Evolutionary conservation across 1,284 basidiomycete species (phyloP).

Genomic region (Mycena sp.): DNA sequence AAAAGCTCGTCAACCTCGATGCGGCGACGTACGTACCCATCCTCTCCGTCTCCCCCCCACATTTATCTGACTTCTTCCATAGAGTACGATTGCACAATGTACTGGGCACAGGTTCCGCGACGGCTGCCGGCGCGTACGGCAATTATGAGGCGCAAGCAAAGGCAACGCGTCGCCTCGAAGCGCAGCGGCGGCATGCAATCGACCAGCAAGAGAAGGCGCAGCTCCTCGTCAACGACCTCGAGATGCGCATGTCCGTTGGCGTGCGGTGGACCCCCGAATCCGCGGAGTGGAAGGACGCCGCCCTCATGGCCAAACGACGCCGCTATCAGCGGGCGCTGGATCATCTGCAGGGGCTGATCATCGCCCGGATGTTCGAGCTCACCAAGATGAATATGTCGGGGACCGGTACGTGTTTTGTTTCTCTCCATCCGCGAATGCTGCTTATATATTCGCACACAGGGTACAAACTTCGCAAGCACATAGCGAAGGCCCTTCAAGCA

Average conservation of each 20-base stretch:
- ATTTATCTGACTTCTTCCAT: no score
- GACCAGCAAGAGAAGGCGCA: slow-evolving; percentile 30
- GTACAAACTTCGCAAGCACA: slow-evolving; percentile 15
- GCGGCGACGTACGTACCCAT: no score
- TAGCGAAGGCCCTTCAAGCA: slow-evolving; percentile 18
- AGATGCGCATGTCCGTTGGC: slow-evolving; percentile 30
- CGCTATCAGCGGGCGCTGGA: slow-evolving; percentile 35
- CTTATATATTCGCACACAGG: background rate
- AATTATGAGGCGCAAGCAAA: no score
- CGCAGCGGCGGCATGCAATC: slow-evolving; percentile 27
- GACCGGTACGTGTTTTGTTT: slow-evolving; percentile 24
- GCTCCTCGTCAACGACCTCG: slow-evolving; percentile 31
- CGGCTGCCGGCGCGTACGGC: no score
- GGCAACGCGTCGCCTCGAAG: no score
- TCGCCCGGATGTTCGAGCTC: slow-evolving; percentile 34
- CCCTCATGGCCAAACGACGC: slow-evolving; percentile 20
- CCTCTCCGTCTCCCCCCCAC: no score
- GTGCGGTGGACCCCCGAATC: slow-evolving; percentile 29
- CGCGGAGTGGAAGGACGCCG: slow-evolving; percentile 34
- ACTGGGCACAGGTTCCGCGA: no score
- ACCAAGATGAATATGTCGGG: slow-evolving; percentile 33
- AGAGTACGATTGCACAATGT: no score
- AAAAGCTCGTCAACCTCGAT: no score
- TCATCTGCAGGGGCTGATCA: slow-evolving; percentile 33
- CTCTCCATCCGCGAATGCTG: background rate